Base-by-base conservation (phyloP, 371 early-diverging fungal genomes). In the Actinomortierella wolfii region DNA sequence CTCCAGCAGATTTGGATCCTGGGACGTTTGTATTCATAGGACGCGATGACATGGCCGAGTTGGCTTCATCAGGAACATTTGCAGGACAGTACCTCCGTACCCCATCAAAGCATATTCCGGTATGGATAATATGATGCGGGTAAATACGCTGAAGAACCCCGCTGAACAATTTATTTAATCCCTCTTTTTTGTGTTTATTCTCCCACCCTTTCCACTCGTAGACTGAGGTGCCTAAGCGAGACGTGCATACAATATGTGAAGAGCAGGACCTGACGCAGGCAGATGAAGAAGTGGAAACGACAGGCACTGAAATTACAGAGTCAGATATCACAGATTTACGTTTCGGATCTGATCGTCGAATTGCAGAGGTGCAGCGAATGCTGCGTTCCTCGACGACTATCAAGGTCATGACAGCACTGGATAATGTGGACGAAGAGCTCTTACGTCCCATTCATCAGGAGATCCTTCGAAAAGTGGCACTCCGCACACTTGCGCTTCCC, bases 401-500 rank as follows among this genome's bases (percentile, higher is more conserved):
- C 2, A 79, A 81, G 21, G 57, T 87, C n/a, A 55, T 44, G 3
- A 58, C 67, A n/a, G 76, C 77, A 3, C 59, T 69, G 3, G 82
- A 79, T 20, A 65, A 68, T 24, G 24, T 59, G 3, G 52, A 24
- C 34, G 54, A 51, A 21, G 51, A 63, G 25, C 42, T 63, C 34
- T 40, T 57, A 1, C 42, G 40, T 2, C 42, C 54, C 18, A 28
- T 48, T 3, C 51, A 82, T 24, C 86, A 85, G 9, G 87, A 86
- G 1, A 40, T 78, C 7, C 77, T 93, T 17, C 54, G 65, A 7
- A 59, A 73, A 15, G 64, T 92, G 8, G 75, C 87, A 1, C 74
- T 81, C 34, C 80, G 93, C 25, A 87, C 88, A 0, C 62, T 90
- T 11, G 85, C 94, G 1, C 78, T 89, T 8, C 81, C 93, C 0